These are phyloP conservation scores for Hypoxylon cercidicola DNA, from an alignment of 495 filamentous ascomycete species.

Conservation along the genomic window DNA sequence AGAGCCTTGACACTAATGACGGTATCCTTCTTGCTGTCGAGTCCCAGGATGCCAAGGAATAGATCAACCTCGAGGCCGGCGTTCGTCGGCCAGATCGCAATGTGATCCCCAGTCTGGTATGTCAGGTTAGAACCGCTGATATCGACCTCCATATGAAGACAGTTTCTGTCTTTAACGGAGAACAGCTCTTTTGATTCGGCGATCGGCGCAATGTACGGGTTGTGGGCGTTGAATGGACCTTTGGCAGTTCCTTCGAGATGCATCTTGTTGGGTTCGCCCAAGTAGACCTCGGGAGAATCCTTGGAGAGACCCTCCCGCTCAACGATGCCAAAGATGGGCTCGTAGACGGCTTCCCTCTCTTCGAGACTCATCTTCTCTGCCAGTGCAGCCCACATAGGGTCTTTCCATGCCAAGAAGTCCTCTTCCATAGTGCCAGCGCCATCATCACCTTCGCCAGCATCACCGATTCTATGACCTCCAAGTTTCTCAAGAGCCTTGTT, in stretches of 20 bases:
- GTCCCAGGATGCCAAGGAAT: constrained; percentile 81
- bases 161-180: constrained; percentile 91
- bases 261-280: constrained; percentile 96
- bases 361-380: constrained; percentile 84
- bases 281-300: constrained; percentile 88
- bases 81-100: constrained; percentile 98
- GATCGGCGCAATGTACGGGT: constrained; percentile 96
- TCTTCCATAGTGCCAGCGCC: constrained; percentile 99
- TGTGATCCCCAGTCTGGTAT: constrained; percentile 97
- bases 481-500: constrained; percentile 80
- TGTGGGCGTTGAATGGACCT: constrained; percentile 95
- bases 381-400: constrained; percentile 95
- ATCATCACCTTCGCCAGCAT: constrained; percentile 95
- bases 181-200: constrained; percentile 90
- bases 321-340: constrained; percentile 85
- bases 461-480: constrained; percentile 84
- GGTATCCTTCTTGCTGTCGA: constrained; percentile 77
- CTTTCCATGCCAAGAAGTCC: constrained; percentile 99
- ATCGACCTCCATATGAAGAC: constrained; percentile 96
- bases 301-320: constrained; percentile 78
- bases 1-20: constrained; percentile 93
- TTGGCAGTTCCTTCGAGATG: constrained; percentile 87
- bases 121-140: constrained; percentile 84
- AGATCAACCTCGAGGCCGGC: constrained; percentile 91
- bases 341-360: constrained; percentile 96